phyloP scores from a whole-genome alignment of 1,139 yeast genomes.

The Candida glucosophila region DNA sequence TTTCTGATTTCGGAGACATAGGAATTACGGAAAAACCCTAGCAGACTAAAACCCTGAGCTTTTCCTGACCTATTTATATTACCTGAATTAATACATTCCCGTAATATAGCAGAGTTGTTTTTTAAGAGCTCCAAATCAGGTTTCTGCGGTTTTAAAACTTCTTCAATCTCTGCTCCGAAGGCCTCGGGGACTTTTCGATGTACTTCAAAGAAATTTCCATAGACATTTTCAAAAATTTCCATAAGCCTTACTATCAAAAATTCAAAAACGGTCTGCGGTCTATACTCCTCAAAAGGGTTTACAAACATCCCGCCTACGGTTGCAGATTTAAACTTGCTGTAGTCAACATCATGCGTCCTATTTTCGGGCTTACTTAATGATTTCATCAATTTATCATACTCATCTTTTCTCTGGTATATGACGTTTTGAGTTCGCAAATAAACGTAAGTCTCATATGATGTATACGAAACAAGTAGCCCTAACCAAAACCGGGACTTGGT shows the following conservation, averaged over 20 bases:
- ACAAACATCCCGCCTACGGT: conserved; percentile 73
- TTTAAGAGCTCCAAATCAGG: conserved; percentile 49
- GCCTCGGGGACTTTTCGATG: conserved; percentile 44
- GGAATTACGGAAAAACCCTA: conserved; percentile 1
- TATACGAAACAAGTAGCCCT: conserved; percentile 53
- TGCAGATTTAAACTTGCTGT: conserved; percentile 36
- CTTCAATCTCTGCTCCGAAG: conserved; percentile 35
- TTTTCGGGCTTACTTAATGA: conserved; percentile 1
- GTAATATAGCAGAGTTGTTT: conserved; percentile 21
- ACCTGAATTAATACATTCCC: conserved; percentile 15
- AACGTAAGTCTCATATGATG: conserved; percentile 60
- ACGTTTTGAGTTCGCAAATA: conserved; percentile 47
- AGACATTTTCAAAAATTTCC: conserved; percentile 59
- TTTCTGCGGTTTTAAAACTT: conserved; percentile 44
- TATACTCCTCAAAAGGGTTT: conserved; percentile 85
- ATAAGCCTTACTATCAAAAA: conserved; percentile 62
- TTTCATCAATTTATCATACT: conserved; percentile 13
- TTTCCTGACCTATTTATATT: conserved; percentile 3
- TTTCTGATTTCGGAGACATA: conserved; percentile 23
- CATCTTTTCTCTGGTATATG: conserved; percentile 43
- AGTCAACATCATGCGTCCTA: conserved; percentile 11
- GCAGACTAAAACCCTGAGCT: conserved; percentile 4
- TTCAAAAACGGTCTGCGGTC: conserved; percentile 85
- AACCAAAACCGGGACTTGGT: conserved; percentile 37
- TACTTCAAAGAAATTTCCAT: conserved; percentile 51